A percentile compares a stretch with the other conserved stretches of the same genome.
Evolutionary conservation across 805 yeast species (phyloP).

Genomic region (Metschnikowia aberdeeniae): DNA sequence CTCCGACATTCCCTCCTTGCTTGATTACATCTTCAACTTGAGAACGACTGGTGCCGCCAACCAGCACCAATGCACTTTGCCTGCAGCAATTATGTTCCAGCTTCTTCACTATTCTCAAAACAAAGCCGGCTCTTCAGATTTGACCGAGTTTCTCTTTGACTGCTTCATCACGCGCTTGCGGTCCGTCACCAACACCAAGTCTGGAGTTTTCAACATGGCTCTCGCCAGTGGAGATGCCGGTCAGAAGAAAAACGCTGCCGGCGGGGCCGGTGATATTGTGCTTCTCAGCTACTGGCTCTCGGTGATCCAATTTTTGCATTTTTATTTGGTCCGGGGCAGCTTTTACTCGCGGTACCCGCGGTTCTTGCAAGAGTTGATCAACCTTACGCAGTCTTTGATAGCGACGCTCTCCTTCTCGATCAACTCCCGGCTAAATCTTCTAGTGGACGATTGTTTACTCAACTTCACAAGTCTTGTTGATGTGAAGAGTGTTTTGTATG

Average conservation of each 20-base stretch:
- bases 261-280: slow-evolving; percentile 59
- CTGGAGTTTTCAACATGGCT: slow-evolving; percentile 52
- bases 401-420: slow-evolving; percentile 66
- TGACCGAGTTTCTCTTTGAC: slow-evolving; percentile 57
- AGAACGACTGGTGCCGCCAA: slow-evolving; percentile 34
- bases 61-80: slow-evolving; percentile 50
- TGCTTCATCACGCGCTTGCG: slow-evolving; percentile 60
- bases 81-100: slow-evolving; percentile 69
- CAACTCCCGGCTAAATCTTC: slow-evolving; percentile 51
- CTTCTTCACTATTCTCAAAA: slow-evolving; percentile 64
- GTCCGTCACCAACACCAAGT: slow-evolving; percentile 53
- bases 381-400: slow-evolving; percentile 54
- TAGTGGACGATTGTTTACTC: slow-evolving; percentile 64
- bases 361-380: slow-evolving; percentile 53
- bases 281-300: slow-evolving; percentile 85
- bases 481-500: slow-evolving; percentile 68
- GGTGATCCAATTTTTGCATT: slow-evolving; percentile 69
- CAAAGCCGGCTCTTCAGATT: slow-evolving; percentile 49
- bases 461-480: slow-evolving; percentile 83
- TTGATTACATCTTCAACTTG: slow-evolving; percentile 45
- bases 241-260: slow-evolving; percentile 9
- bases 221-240: slow-evolving; percentile 18
- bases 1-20: slow-evolving; percentile 45
- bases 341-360: slow-evolving; percentile 53
- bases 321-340: slow-evolving; percentile 65